phyloP scores from a whole-genome alignment of 768 basidiomycete species.

The Lentinula sp. region DNA sequence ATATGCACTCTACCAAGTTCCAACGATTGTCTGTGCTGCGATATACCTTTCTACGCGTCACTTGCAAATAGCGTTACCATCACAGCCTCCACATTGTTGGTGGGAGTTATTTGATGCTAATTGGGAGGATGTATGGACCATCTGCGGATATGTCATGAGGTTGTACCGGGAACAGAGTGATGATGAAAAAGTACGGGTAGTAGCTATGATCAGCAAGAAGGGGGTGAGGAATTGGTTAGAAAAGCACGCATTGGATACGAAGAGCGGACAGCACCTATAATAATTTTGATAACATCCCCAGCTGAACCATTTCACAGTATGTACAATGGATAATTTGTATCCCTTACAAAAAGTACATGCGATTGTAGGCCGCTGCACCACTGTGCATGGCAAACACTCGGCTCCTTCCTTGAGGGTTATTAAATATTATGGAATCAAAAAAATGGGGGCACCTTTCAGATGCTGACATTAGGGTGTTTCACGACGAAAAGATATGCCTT shows the following conservation, averaged over 20 bases:
- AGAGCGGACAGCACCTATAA: not conserved
- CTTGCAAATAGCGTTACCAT: constrained; percentile 69
- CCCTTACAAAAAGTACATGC: constrained; percentile 19
- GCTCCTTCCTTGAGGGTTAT: too few species aligned
- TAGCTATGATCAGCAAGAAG: constrained; percentile 67
- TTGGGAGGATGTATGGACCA: constrained; percentile 84
- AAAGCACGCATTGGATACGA: constrained; percentile 24
- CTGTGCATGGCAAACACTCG: too few species aligned
- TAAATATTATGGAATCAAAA: too few species aligned
- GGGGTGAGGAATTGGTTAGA: constrained; percentile 83
- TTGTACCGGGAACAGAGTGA: constrained; percentile 59
- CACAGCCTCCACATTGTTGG: constrained; percentile 71
- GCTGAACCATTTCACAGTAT: not conserved
- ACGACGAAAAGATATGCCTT: too few species aligned
- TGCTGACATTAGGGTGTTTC: too few species aligned
- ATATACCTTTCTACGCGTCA: constrained; percentile 79
- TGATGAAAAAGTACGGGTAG: constrained; percentile 35
- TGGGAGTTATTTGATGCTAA: constrained; percentile 91
- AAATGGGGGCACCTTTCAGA: too few species aligned
- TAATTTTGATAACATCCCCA: not conserved
- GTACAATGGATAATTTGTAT: not conserved
- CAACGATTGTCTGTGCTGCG: constrained; percentile 84
- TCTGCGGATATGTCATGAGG: constrained; percentile 80
- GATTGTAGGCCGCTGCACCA: too few species aligned
- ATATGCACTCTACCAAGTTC: constrained; percentile 84